phyloP scores from a whole-genome alignment of 2,329 filamentous ascomycete genomes.

The Aspergillus tubingensis region DNA sequence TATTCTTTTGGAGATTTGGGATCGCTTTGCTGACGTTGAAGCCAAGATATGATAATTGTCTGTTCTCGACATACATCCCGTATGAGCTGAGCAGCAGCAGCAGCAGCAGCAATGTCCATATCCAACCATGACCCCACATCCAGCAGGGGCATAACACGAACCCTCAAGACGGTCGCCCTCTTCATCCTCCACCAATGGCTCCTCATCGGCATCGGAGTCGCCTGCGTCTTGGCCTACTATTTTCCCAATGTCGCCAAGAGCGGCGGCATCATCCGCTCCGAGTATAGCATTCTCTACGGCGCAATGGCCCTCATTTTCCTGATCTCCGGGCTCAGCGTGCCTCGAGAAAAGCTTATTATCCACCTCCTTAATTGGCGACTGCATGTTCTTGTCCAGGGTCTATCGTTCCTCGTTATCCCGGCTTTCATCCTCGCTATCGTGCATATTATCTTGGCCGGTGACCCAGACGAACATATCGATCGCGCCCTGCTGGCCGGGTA shows the following conservation, averaged over 20 bases:
- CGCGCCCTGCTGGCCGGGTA: slow-evolving; percentile 67
- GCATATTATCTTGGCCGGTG: slow-evolving; percentile 53
- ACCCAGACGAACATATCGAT: slow-evolving; percentile 54
- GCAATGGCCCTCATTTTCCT: slow-evolving; percentile 70
- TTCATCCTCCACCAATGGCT: slow-evolving; percentile 62
- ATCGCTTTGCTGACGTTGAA: background rate
- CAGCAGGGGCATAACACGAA: slow-evolving; percentile 13
- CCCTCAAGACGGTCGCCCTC: slow-evolving; percentile 22
- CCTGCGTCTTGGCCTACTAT: slow-evolving; percentile 56
- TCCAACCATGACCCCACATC: slow-evolving; percentile 3
- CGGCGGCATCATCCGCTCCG: slow-evolving; percentile 42
- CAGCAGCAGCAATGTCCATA: background rate
- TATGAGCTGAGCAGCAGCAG: background rate
- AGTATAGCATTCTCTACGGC: slow-evolving; percentile 63
- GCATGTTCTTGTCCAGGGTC: slow-evolving; percentile 67
- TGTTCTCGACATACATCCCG: background rate
- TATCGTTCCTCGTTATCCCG: slow-evolving; percentile 68
- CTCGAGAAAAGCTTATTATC: slow-evolving; percentile 60
- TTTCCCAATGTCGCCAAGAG: slow-evolving; percentile 54
- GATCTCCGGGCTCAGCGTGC: slow-evolving; percentile 69
- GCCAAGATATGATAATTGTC: background rate
- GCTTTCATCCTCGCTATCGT: slow-evolving; percentile 61
- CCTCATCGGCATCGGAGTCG: slow-evolving; percentile 60
- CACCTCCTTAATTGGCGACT: slow-evolving; percentile 69
- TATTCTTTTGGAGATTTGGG: background rate